Conservation (phyloP, 140 eudicot genomes). For the Oenanthe javanica region DNA sequence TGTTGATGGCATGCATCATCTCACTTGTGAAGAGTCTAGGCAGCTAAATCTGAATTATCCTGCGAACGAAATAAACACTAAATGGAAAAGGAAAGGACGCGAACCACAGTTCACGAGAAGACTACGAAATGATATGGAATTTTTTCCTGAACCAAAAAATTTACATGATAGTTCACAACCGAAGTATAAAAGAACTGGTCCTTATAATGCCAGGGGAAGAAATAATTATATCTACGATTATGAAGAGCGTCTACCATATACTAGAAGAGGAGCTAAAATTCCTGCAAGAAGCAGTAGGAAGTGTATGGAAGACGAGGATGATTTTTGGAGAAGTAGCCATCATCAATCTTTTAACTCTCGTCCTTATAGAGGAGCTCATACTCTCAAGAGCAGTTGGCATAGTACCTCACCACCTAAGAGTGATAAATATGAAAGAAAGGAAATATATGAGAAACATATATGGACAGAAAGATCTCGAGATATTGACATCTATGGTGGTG, state of each 20-base stretch:
- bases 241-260: slow-evolving; percentile 20
- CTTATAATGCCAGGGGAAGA: slow-evolving; percentile 19
- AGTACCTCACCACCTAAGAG: slow-evolving; percentile 18
- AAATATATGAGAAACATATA: slow-evolving; percentile 13
- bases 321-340: slow-evolving; percentile 17
- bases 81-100: slow-evolving; percentile 22
- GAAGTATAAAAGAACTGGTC: slow-evolving; percentile 22
- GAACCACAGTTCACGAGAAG: slow-evolving; percentile 18
- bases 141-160: slow-evolving; percentile 18
- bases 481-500: slow-evolving; percentile 7
- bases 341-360: slow-evolving; percentile 18
- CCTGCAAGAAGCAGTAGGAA: slow-evolving; percentile 25
- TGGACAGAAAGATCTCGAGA: slow-evolving; percentile 20
- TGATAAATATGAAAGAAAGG: slow-evolving; percentile 17
- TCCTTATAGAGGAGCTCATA: slow-evolving; percentile 21
- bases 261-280: slow-evolving; percentile 33
- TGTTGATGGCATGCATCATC: slow-evolving; percentile 18
- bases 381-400: slow-evolving; percentile 21
- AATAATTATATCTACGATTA: slow-evolving; percentile 15
- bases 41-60: slow-evolving; percentile 14
- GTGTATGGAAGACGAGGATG: slow-evolving; percentile 15
- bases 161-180: slow-evolving; percentile 16
- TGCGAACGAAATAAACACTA: slow-evolving; percentile 16
- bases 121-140: slow-evolving; percentile 16
- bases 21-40: slow-evolving; percentile 15